Evolutionary conservation across 192 early-diverging fungal species (phyloP), one percentile per base, ranked within the genome.

Genomic region (Kickxella alabastrina): DNA sequence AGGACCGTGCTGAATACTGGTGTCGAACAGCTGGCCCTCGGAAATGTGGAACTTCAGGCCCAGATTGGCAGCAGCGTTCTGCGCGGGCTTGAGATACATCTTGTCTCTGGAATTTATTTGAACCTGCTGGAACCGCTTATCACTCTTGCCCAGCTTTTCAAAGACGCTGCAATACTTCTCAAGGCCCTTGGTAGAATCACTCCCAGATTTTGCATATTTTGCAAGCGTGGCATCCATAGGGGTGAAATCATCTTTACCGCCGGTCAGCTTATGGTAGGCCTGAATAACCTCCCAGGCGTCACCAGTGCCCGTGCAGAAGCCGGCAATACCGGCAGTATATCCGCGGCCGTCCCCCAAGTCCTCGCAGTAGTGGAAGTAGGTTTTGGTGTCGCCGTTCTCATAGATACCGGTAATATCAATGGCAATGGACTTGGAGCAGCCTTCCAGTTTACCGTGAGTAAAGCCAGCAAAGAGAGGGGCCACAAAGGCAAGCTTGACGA

Each of bases 371-470:
- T 63, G 64, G 42, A 63, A 81, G 28, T 65, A 22, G 43, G 79
- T 73, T 34, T 56, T 14, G 1, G 39, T 62, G 19, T 62, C 42
- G 7, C 60, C 62, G 49, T 66, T 58, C 42, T 82, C 77, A 40
- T 57, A 74, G 10, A 62, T 61, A 60, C 79, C 79, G 29, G 79
- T 79, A 8, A 81, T n/a, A n/a, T n/a, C n/a, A n/a, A n/a, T n/a
- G n/a, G n/a, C n/a, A n/a, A n/a, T n/a, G n/a, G n/a, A n/a, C n/a
- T n/a, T n/a, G n/a, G n/a, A n/a, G n/a, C n/a, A n/a, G n/a, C n/a
- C n/a, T n/a, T n/a, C n/a, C n/a, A n/a, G n/a, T n/a, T n/a, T n/a
- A n/a, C n/a, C n/a, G n/a, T n/a, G n/a, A n/a, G n/a, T n/a, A n/a
- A n/a, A n/a, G n/a, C n/a, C n/a, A n/a, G n/a, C n/a, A n/a, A n/a